Conservation (phyloP, 768 basidiomycete species). For the Gloeopeniophorella convolvens region DNA sequence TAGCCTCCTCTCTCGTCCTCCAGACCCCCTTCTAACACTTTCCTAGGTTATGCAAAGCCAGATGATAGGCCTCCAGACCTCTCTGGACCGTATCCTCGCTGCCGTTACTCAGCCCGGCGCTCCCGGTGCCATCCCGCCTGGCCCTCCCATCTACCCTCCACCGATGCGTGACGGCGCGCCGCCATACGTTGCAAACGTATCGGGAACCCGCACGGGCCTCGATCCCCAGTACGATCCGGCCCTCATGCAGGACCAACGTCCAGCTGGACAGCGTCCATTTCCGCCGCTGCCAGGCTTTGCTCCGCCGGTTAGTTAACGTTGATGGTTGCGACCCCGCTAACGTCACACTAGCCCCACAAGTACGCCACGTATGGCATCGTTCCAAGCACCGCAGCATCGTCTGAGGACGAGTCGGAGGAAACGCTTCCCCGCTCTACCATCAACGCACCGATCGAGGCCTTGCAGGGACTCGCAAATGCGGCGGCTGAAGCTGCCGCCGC, state of each 20-base stretch:
- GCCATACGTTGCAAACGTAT: slow-evolving; percentile 21
- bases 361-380: slow-evolving; percentile 89
- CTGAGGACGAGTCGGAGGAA: slow-evolving; percentile 89
- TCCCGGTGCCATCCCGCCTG: slow-evolving; percentile 27
- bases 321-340: slow-evolving; percentile 13
- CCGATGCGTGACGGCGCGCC: slow-evolving; percentile 20
- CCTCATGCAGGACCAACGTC: slow-evolving; percentile 26
- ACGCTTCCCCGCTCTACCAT: slow-evolving; percentile 76
- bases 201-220: slow-evolving; percentile 22
- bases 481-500: slow-evolving; percentile 89
- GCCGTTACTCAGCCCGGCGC: slow-evolving; percentile 39
- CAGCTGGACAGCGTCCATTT: slow-evolving; percentile 40
- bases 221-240: slow-evolving; percentile 28
- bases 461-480: slow-evolving; percentile 91
- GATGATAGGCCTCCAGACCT: slow-evolving; percentile 92
- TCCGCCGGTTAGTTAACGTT: slow-evolving; percentile 57
- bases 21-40: slow-evolving; percentile 3
- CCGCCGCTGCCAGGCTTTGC: slow-evolving; percentile 90
- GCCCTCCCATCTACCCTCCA: slow-evolving; percentile 19
- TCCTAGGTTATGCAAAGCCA: slow-evolving; percentile 83
- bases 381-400: slow-evolving; percentile 74
- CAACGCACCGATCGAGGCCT: slow-evolving; percentile 89
- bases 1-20: slow-evolving; percentile 9
- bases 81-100: slow-evolving; percentile 73
- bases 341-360: slow-evolving; percentile 63